Base-by-base conservation (phyloP, 305 asterid species). In the Rubia tinctorum region DNA sequence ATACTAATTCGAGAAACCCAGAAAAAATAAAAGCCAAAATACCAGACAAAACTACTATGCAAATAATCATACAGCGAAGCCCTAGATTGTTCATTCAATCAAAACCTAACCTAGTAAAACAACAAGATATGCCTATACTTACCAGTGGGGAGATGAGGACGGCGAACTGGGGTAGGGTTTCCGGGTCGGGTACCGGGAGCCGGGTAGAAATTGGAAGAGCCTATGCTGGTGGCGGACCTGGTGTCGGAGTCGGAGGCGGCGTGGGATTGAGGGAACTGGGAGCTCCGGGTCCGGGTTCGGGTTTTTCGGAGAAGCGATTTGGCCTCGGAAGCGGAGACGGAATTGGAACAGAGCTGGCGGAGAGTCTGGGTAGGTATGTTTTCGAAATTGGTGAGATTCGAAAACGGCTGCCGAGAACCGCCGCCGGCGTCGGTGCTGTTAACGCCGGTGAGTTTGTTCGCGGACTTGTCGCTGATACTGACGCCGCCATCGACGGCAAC, bases 281-380 rank as follows among this genome's bases (percentile, higher is more conserved):
- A 34, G 2, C 44, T 27, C 20, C 56, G 53, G 42, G n/a, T 1
- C 40, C 60, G 64, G 73, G 77, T 47, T 49, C 60, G 64, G 73
- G 77, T 47, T 49, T 74, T 73, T 40, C 45, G 56, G 20, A 76
- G 71, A 56, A 73, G 71, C 11, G 69, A 63, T 30, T 43, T 64
- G 71, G 81, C 51, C 37, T 73, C 43, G 10, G 76, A 56, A 37
- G 75, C 18, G 27, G 85, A 73, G 63, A 85, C 18, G 27, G 84
- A 65, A 66, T 75, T 67, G 60, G 78, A 84, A 49, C 86, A 85
- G 66, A 88, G 89, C 76, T 88, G 82, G 76, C 88, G 89, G 76
- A 89, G 88, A 58, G 82, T 71, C 51, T 85, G 71, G 69, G 84
- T 82, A n/a, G 94, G 92, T 25, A 83, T 83, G 45, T 89, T 83